These are phyloP conservation scores for Pseudoturritis turrita DNA, from an alignment of 345 rosid species.

Conservation along the genomic window DNA sequence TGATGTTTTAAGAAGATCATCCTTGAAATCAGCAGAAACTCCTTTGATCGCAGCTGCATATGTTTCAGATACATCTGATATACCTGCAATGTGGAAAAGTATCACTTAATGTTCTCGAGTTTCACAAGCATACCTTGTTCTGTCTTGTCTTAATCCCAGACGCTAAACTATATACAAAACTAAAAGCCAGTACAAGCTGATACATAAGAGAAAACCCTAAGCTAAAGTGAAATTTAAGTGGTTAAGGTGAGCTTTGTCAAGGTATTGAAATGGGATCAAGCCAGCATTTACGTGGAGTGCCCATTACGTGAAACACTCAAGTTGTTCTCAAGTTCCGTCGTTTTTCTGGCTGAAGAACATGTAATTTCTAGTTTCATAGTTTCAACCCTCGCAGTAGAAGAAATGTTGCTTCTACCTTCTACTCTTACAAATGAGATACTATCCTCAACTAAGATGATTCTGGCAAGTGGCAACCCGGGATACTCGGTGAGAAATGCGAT, in stretches of 20 bases:
- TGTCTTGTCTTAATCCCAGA: neutral
- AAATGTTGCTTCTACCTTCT: neutral
- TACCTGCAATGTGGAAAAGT: conserved; percentile 44
- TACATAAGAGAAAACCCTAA: neutral
- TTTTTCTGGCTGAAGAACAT: neutral
- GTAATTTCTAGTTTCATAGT: neutral
- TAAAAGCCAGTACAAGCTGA: neutral
- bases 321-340: neutral
- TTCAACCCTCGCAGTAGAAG: neutral
- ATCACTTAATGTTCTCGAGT: neutral
- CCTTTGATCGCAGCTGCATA: conserved; percentile 62
- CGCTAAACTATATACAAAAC: neutral
- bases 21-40: conserved; percentile 42
- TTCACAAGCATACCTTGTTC: neutral
- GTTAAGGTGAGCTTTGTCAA: neutral
- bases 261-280: conserved; percentile 1
- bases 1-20: conserved; percentile 42
- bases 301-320: neutral
- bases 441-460: neutral
- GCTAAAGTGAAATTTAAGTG: neutral
- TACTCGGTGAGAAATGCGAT: neutral
- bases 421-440: neutral
- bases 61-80: conserved; percentile 85
- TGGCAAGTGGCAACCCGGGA: neutral
- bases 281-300: neutral